phyloP scores from a whole-genome alignment of 2,329 filamentous ascomycete genomes.

The Penicillium sp. region DNA sequence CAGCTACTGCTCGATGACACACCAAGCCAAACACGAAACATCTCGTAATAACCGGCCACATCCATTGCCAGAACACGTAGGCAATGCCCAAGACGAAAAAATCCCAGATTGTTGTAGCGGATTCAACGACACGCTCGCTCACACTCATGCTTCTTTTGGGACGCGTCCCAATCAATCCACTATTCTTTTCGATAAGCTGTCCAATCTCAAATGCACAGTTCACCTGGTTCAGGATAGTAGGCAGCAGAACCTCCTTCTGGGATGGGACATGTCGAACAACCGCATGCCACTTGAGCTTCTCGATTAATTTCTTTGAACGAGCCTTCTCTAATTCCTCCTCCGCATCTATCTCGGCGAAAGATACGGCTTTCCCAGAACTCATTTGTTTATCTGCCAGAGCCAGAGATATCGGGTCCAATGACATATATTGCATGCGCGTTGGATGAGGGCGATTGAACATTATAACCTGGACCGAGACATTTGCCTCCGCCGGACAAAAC shows the following conservation, averaged over 20 bases:
- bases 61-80: slow-evolving; percentile 67
- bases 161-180: slow-evolving; percentile 75
- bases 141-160: slow-evolving; percentile 84
- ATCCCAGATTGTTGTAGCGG: slow-evolving; percentile 80
- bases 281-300: slow-evolving; percentile 85
- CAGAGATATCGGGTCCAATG: slow-evolving; percentile 80
- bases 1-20: slow-evolving; percentile 73
- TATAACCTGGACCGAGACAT: slow-evolving; percentile 77
- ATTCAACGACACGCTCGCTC: slow-evolving; percentile 89
- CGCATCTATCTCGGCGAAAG: slow-evolving; percentile 57
- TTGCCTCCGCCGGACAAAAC: slow-evolving; percentile 61
- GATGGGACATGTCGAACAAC: slow-evolving; percentile 73
- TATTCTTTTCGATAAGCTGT: slow-evolving; percentile 80
- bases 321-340: slow-evolving; percentile 68
- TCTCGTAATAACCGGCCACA: slow-evolving; percentile 71
- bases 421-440: slow-evolving; percentile 92
- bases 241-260: slow-evolving; percentile 75
- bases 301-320: slow-evolving; percentile 64
- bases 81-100: slow-evolving; percentile 65
- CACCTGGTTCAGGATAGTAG: slow-evolving; percentile 83
- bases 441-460: slow-evolving; percentile 84
- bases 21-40: slow-evolving; percentile 76
- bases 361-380: slow-evolving; percentile 28
- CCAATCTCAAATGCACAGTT: slow-evolving; percentile 95
- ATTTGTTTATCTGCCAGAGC: slow-evolving; percentile 70